Conservation (phyloP, 2,329 filamentous ascomycete genomes). For the Knufia fluminis region DNA sequence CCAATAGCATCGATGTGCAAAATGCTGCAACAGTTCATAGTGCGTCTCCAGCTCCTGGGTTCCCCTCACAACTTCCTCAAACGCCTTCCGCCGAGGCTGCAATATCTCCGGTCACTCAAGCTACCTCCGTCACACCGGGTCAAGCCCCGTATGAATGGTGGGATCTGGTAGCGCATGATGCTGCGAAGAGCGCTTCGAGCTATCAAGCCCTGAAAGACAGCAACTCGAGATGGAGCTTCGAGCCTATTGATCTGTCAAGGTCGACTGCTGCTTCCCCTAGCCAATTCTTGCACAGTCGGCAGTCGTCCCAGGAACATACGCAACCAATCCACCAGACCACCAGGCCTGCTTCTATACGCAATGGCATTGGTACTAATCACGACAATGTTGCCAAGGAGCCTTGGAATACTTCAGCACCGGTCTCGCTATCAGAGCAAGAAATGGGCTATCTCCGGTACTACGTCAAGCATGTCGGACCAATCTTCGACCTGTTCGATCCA, state of each 20-base stretch:
- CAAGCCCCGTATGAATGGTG: conserved; percentile 21
- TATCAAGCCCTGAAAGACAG: conserved; percentile 5
- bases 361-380: neutral
- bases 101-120: conserved; percentile 2
- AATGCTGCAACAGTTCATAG: neutral
- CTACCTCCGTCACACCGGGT: conserved; percentile 5
- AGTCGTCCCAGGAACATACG: neutral
- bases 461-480: conserved; percentile 3
- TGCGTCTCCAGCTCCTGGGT: no score
- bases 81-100: neutral
- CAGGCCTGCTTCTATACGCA: neutral
- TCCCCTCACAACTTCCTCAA: neutral
- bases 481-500: conserved; percentile 36
- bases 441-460: conserved; percentile 6
- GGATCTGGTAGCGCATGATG: conserved; percentile 22
- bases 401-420: conserved; percentile 9
- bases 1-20: neutral
- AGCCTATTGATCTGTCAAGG: conserved; percentile 3
- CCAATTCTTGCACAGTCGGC: neutral
- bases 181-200: conserved; percentile 4
- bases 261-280: neutral
- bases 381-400: conserved; percentile 3
- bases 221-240: conserved; percentile 8
- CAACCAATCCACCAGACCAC: neutral
- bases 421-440: neutral